phyloP scores from a whole-genome alignment of 768 basidiomycete genomes.

The Kwoniella sp. region DNA sequence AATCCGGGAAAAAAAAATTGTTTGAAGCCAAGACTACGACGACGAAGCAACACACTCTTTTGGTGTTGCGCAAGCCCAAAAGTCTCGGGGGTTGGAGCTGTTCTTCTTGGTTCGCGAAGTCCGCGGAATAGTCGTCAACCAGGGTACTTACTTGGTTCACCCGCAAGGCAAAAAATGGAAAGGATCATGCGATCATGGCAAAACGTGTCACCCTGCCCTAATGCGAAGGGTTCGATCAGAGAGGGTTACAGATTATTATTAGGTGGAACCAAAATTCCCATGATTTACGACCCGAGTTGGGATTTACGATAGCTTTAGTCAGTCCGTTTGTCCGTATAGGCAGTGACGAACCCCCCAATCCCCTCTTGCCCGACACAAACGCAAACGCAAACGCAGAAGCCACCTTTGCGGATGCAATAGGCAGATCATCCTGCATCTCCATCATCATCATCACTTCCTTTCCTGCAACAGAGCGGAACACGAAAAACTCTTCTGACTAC shows the following conservation, averaged over 20 bases:
- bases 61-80: too few relatives aligned
- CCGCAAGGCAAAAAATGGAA: too few relatives aligned
- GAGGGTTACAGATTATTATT: neutral
- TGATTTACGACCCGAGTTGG: neutral
- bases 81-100: conserved; percentile 1
- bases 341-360: neutral
- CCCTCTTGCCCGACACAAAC: conserved; percentile 1
- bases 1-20: too few relatives aligned
- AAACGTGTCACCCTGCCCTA: neutral
- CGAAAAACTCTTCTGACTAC: conserved; percentile 3
- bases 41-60: too few relatives aligned
- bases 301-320: neutral
- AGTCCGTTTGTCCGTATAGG: too few relatives aligned
- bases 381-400: neutral
- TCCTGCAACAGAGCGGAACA: neutral
- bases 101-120: neutral
- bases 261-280: neutral
- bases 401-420: too few relatives aligned
- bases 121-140: neutral
- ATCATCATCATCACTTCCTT: neutral
- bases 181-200: too few relatives aligned
- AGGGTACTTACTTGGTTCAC: neutral
- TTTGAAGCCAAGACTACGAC: too few relatives aligned
- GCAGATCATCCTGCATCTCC: neutral
- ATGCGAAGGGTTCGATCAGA: neutral